Evolutionary conservation across 1,284 basidiomycete species (phyloP).

Genomic region (Trichosporon faecale): DNA sequence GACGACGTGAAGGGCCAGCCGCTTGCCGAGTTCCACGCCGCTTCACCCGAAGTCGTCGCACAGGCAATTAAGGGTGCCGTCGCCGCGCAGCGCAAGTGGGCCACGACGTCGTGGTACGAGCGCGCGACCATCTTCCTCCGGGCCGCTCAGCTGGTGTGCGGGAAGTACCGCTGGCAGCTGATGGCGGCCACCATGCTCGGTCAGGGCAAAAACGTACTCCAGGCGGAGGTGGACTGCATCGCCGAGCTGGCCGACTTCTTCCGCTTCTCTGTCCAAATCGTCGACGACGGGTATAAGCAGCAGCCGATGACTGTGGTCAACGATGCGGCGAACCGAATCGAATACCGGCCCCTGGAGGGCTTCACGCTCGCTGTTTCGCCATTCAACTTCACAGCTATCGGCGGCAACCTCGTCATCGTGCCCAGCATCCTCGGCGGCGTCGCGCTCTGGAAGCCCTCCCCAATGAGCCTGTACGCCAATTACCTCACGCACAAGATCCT

Average conservation of each 20-base stretch:
- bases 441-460: conserved; percentile 96
- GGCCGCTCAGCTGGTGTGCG: conserved; percentile 87
- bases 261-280: conserved; percentile 93
- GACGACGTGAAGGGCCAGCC: conserved; percentile 74
- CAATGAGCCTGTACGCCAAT: conserved; percentile 90
- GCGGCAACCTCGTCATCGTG: conserved; percentile 78
- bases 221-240: conserved; percentile 98
- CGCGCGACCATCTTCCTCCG: conserved; percentile 97
- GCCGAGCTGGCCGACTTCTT: conserved; percentile 97
- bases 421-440: conserved; percentile 95
- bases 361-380: conserved; percentile 97
- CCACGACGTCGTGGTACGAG: conserved; percentile 91
- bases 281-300: conserved; percentile 87
- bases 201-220: conserved; percentile 99
- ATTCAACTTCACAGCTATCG: conserved; percentile 98
- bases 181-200: conserved; percentile 97
- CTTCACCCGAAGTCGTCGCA: conserved; percentile 69
- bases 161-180: conserved; percentile 90
- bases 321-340: conserved; percentile 92
- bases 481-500: conserved; percentile 91
- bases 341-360: conserved; percentile 94
- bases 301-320: conserved; percentile 83
- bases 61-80: conserved; percentile 86
- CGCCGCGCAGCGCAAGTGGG: conserved; percentile 82
- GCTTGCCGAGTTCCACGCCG: conserved; percentile 85